Percentiles rank a stretch among this genome's conserved stretches.
Evolutionary conservation across 495 filamentous ascomycete species (phyloP).

Genomic region (Elaphomyces granulatus): DNA sequence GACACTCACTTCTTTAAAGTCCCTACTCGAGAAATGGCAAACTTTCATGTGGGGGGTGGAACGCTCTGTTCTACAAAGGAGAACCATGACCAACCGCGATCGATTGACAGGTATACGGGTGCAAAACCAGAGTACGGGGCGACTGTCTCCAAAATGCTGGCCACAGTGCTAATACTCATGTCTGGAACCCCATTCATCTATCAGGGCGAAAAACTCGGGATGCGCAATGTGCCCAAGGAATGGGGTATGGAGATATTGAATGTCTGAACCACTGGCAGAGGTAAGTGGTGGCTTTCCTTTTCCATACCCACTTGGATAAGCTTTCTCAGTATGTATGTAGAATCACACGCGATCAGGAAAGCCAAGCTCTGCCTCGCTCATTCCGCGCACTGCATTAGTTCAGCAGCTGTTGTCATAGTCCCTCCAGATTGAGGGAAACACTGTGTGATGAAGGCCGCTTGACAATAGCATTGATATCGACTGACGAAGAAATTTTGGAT

Average conservation of each 20-base stretch:
- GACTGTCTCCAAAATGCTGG: constrained; percentile 46
- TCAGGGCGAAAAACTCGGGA: constrained; percentile 66
- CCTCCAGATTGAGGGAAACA: too few species aligned
- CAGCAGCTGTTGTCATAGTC: too few species aligned
- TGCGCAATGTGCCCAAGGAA: constrained; percentile 49
- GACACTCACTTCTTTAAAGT: constrained; percentile 42
- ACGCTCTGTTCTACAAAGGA: constrained; percentile 56
- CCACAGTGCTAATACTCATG: constrained; percentile 41
- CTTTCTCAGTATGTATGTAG: too few species aligned
- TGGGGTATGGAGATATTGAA: constrained; percentile 62
- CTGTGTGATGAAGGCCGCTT: too few species aligned
- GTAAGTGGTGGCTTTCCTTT: too few species aligned
- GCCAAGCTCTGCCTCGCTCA: too few species aligned
- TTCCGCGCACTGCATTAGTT: too few species aligned
- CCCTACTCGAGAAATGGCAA: constrained; percentile 49
- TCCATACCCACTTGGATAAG: too few species aligned
- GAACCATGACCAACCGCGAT: constrained; percentile 58
- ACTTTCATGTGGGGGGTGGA: constrained; percentile 60
- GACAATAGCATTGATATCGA: too few species aligned
- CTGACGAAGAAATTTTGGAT: too few species aligned
- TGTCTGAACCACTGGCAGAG: constrained; percentile 48
- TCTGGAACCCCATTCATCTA: constrained; percentile 60
- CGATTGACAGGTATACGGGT: constrained; percentile 45
- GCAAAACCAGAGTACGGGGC: constrained; percentile 31
- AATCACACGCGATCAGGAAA: too few species aligned